phyloP scores from a whole-genome alignment of 768 basidiomycete species.

The Chlorophyllum brunneum region DNA sequence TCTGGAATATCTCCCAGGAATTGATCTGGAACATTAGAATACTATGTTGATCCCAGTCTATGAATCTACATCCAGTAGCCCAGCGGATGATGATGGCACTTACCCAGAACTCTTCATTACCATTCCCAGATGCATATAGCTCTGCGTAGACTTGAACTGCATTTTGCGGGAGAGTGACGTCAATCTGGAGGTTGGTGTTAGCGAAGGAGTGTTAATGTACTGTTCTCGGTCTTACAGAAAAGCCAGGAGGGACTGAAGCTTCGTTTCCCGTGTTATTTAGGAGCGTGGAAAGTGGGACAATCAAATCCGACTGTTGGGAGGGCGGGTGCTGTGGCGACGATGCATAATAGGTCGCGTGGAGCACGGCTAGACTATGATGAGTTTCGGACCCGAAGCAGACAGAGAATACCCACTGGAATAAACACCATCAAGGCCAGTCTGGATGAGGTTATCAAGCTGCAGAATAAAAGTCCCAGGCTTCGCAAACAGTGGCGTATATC shows the following conservation, averaged over 20 bases:
- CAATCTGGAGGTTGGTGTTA: slow-evolving; percentile 37
- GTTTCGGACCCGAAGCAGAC: neutral
- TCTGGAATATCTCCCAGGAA: slow-evolving; percentile 53
- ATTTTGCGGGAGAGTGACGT: slow-evolving; percentile 67
- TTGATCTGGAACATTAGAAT: slow-evolving; percentile 61
- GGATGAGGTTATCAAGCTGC: slow-evolving; percentile 67
- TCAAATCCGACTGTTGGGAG: slow-evolving; percentile 55
- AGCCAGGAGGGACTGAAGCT: slow-evolving; percentile 71
- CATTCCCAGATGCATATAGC: slow-evolving; percentile 61
- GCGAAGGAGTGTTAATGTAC: neutral
- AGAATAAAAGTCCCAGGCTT: slow-evolving; percentile 67
- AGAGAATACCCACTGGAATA: slow-evolving; percentile 53
- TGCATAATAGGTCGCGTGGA: slow-evolving; percentile 70
- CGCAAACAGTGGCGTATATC: slow-evolving; percentile 67
- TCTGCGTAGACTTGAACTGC: slow-evolving; percentile 66
- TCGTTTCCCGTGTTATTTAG: slow-evolving; percentile 61
- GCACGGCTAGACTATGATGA: slow-evolving; percentile 39
- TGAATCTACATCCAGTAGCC: neutral
- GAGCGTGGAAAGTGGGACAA: slow-evolving; percentile 68
- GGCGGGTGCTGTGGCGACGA: slow-evolving; percentile 55
- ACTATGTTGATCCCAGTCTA: slow-evolving; percentile 34
- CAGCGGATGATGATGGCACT: neutral
- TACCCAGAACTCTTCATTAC: slow-evolving; percentile 76
- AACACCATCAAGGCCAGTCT: slow-evolving; percentile 54
- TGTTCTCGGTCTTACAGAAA: slow-evolving; percentile 43